Base-by-base conservation (phyloP, 1,284 basidiomycete species). In the Ceratobasidium sp. region DNA sequence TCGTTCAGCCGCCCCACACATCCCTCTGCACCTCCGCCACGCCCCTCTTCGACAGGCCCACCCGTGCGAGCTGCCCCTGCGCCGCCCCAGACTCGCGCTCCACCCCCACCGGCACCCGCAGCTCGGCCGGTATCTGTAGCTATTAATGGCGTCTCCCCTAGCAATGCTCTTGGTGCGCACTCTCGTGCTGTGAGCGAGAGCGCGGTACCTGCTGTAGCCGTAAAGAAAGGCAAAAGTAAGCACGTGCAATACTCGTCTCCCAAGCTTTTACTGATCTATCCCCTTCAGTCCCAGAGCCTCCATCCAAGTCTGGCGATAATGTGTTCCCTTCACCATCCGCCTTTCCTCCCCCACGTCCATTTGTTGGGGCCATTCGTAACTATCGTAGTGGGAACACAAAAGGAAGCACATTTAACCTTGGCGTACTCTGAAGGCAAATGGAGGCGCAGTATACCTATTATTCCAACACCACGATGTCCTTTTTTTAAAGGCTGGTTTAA, bases 281-380 rank as follows among this genome's bases (percentile, higher is more conserved):
- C 63, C 61, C 53, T 76, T 4, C 73, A 92, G 91, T 92, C 72
- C 89, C 90, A 46, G 87, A 89, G 4, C 92, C 91, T 40, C 90
- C 91, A 28, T 86, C 90, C 0, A 86, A 84, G 72, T 85, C 84
- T 58, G 90, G 90, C 18, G 78, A 83, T 30, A 88, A 92, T 77
- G 87, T 83, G 23, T 93, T 92, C 77, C 89, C 90, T 14, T 84
- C 87, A 11, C 73, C 74, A 18, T 81, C 82, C 23, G 89, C 88
- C 62, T 92, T 93, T 78, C 92, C 91, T 14, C 86, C 87, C 16
- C 91, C 91, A n/a, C 86, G 90, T 54, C 82, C 83, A 36, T 92
- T 92, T 79, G 79, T 78, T 44, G 77, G 79, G 18, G 81, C 78
- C 40, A 75, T 78, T 30, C 88, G 83, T 77, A 82, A 82, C 51